Base-by-base conservation (phyloP, 371 early-diverging fungal genomes). In the Syncephalis fuscata region DNA sequence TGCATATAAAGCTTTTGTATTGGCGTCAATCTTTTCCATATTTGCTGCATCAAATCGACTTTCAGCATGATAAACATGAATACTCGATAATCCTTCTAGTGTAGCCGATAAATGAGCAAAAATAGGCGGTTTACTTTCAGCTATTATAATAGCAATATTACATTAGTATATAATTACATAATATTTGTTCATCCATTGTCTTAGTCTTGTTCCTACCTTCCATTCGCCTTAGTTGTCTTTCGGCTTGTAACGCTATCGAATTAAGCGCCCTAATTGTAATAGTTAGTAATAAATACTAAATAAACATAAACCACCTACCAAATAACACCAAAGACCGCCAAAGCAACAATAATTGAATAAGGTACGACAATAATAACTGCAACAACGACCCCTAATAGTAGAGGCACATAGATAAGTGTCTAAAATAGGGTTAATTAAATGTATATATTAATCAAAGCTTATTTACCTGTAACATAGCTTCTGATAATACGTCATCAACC, bases 101-200 rank as follows among this genome's bases (percentile, higher is more conserved):
- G 83, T 76, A 1, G 76, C 67, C 2, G 80, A 75, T 43, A 83
- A 61, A 53, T 83, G 83, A 2, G 78, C 60, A 59, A 77, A 83
- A 48, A 83, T 75, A 1, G 76, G 78, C 0, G 76, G 59, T 48
- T 72, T 71, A 45, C 41, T 41, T 8, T 41, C 16, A 15, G 41
- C 41, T 41, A 41, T 41, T 32, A 32, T 32, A 32, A 32, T 32
- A 11, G 11, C 32, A 32, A 7, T 32, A 32, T 7, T 32, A 11
- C 4, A 11, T 32, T 7, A 32, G 32, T 32, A 32, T 7, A 32
- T 11, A 32, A 4, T 7, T 11, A 32, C 11, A 7, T 32, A 32
- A 7, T 11, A 25, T 51, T 39, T 23, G 23, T 25, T 20, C n/a
- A 46, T 8, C 25, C 39, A 27, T 38, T 39, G 23, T 27, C 44